phyloP scores from a whole-genome alignment of 352 stramenopile genomes.

The Globisporangium heterothallicum region DNA sequence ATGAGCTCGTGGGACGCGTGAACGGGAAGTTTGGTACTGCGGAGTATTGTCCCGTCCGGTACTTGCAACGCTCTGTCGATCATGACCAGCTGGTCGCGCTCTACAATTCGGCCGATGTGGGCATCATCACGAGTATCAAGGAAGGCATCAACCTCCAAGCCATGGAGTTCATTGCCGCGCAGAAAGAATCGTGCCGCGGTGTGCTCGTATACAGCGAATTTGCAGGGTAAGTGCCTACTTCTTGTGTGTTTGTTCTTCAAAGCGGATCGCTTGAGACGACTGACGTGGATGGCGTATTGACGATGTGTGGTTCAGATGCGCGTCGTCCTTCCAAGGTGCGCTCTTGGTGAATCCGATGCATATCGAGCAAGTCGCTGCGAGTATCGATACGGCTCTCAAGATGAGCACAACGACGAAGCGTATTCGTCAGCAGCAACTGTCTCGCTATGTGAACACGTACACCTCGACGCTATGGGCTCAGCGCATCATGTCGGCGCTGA shows the following conservation, averaged over 20 bases:
- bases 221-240: conserved; percentile 56
- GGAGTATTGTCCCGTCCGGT: conserved; percentile 86
- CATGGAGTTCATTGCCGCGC: conserved; percentile 88
- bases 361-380: conserved; percentile 83
- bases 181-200: conserved; percentile 76
- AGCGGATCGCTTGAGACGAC: not conserved
- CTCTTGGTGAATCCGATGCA: conserved; percentile 88
- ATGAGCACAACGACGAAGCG: conserved; percentile 86
- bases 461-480: conserved; percentile 82
- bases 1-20: conserved; percentile 85
- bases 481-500: conserved; percentile 80
- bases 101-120: conserved; percentile 86
- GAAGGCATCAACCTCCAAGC: conserved; percentile 90
- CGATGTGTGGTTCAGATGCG: conserved; percentile 55
- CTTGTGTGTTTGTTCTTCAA: not conserved
- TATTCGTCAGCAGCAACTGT: conserved; percentile 82
- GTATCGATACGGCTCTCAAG: conserved; percentile 75
- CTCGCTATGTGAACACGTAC: conserved; percentile 87
- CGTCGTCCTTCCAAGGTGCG: conserved; percentile 84
- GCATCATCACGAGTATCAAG: conserved; percentile 85
- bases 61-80: conserved; percentile 82
- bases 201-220: conserved; percentile 91
- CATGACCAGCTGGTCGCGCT: conserved; percentile 87
- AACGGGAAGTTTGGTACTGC: conserved; percentile 85
- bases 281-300: too few relatives aligned